Evolutionary conservation across 495 filamentous ascomycete species (phyloP), one percentile per base, ranked within the genome.

Genomic region (Neurospora sp.): DNA sequence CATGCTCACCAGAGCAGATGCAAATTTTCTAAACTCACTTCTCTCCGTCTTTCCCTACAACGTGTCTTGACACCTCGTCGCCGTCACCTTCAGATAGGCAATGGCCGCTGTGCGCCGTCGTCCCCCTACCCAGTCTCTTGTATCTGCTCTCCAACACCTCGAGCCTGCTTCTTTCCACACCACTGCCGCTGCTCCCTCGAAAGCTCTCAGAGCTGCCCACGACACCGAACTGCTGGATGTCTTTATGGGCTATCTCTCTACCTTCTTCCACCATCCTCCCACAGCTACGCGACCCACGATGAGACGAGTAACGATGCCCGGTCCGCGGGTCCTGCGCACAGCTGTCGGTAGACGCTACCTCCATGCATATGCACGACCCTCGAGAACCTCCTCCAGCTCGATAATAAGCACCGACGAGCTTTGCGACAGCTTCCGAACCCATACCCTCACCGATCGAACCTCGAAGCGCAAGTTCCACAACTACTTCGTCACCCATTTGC

Each of bases 401-500:
- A 48, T 39, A 66, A 8, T 12, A 66, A 66, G 27, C 54, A 69
- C 78, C 14, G 38, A 77, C 31, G 23, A 44, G 16, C 39, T 70
- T 40, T 70, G 72, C 73, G 69, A 70, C 70, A 8, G 42, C 75
- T 23, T 35, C 54, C 69, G 44, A 39, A 69, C 11, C 14, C 59
- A 66, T 37, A 39, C 54, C 62, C 31, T 70, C 10, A 39, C 46
- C 77, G 54, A 48, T 39, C 72, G 70, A 70, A 14, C 46, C 62
- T 76, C 82, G 70, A 85, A 82, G 6, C 91, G 91, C 37, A 80
- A 84, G 74, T 98, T 98, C 83, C 94, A 96, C 83, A 93, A 96
- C 75, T 99, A 99, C 85, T 99, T 99, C 80, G 92, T 98, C 41
- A 97, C 96, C 6, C 92, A 98, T 81, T 87, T 99, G 0, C 96